These are phyloP conservation scores for Plenodomus biglobosus DNA, from an alignment of 2,329 filamentous ascomycete genomes.

Conservation along the genomic window DNA sequence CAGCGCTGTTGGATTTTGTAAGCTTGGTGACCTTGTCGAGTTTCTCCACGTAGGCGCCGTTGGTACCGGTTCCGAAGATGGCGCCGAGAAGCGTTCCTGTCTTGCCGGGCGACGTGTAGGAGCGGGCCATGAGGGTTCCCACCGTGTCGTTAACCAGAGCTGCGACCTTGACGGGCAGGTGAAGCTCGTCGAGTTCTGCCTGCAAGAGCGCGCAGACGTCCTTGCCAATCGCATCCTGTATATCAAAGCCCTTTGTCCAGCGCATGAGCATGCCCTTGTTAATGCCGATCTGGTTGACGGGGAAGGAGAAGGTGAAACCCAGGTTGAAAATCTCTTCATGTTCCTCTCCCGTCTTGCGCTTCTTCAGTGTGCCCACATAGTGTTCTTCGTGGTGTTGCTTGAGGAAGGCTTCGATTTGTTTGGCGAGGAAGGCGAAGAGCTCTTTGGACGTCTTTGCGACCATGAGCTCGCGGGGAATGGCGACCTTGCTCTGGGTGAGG, in stretches of 20 bases:
- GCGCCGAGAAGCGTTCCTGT: conserved; percentile 86
- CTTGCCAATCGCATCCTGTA: conserved; percentile 88
- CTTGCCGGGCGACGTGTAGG: conserved; percentile 89
- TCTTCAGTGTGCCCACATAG: conserved; percentile 69
- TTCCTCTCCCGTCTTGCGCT: conserved; percentile 60
- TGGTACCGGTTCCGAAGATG: conserved; percentile 97
- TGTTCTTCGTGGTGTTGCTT: conserved; percentile 84
- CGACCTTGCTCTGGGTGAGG: conserved; percentile 87
- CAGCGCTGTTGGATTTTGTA: conserved; percentile 44
- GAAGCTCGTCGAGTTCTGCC: conserved; percentile 80
- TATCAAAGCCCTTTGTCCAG: conserved; percentile 99
- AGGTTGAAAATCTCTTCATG: conserved; percentile 85
- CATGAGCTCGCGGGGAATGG: conserved; percentile 90
- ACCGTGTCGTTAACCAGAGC: conserved; percentile 97
- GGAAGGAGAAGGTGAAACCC: conserved; percentile 99
- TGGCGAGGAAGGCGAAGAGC: conserved; percentile 88
- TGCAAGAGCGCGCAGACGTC: conserved; percentile 93
- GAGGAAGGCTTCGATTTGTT: conserved; percentile 88
- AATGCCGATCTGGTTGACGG: conserved; percentile 89
- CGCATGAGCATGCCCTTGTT: conserved; percentile 93
- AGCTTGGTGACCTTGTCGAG: conserved; percentile 81
- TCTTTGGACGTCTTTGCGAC: conserved; percentile 80
- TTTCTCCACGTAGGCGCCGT: conserved; percentile 96
- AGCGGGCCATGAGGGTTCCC: conserved; percentile 94
- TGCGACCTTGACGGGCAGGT: conserved; percentile 88